Evolutionary conservation across 306 rosid species (phyloP), one percentile per base, ranked within the genome.

Genomic region (Prunus padus): DNA sequence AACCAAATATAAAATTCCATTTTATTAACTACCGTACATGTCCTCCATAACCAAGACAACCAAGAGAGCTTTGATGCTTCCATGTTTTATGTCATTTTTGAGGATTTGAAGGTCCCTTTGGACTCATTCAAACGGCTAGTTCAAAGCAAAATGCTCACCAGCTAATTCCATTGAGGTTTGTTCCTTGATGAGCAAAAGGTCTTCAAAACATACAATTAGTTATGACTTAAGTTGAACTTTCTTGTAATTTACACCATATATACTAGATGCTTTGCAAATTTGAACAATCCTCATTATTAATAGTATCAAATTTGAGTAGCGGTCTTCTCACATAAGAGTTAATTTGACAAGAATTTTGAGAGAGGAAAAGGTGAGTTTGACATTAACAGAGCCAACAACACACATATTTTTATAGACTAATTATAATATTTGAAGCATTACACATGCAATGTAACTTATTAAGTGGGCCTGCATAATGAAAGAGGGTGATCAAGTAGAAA

Each of bases 11-110:
- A 59, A 59, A n/a, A 25, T 55, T 57, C 73, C 45, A 28, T 51
- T 30, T 30, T 66, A 55, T 79, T 74, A 69, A 74, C 64, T 73
- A 73, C 46, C 80, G 55, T 56, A 63, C 75, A 67, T 82, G 92
- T 84, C 90, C 69, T 76, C 87, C 86, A 71, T 81, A 74, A 87
- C 86, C 86, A 84, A 69, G 87, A 86, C 95, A 87, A 84, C 82
- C 69, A 74, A 75, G 85, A 82, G 82, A 85, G 73, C 71, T 71
- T 80, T 68, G 79, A 74, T 72, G 67, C 63, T 75, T 73, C 81
- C 89, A 77, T 84, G 86, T 89, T 88, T 81, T 75, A 28, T 49
- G 45, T 28, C 28, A 28, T 12, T n/a, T 30, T 69, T 30, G 23
- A 18, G 74, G 26, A 26, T 79, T 71, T 69, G 47, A 81, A 79